Conservation (phyloP, 805 yeast genomes). For the Kodamaea jinghongensis region DNA sequence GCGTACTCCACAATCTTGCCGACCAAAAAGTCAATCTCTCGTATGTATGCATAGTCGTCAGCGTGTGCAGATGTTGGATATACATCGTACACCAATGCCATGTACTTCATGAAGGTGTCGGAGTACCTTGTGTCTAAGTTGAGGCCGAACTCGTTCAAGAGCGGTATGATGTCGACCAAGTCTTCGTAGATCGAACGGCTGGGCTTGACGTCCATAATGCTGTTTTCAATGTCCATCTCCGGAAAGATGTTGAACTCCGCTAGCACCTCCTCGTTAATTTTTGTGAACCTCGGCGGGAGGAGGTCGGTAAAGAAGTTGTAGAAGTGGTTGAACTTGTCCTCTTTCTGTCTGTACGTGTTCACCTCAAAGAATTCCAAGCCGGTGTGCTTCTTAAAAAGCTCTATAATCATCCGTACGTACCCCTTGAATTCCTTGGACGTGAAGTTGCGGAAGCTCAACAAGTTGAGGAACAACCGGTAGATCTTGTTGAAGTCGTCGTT, state of each 20-base stretch:
- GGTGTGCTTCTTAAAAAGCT: conserved; percentile 19
- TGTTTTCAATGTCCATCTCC: conserved; percentile 13
- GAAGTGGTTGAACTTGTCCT: conserved; percentile 16
- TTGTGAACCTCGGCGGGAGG: conserved; percentile 16
- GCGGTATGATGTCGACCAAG: conserved; percentile 21
- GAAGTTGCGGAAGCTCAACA: conserved; percentile 17
- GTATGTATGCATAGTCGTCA: conserved; percentile 24
- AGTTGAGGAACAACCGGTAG: conserved; percentile 22
- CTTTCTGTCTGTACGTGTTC: conserved; percentile 16
- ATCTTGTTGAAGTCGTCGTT: conserved; percentile 19
- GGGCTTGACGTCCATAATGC: neutral
- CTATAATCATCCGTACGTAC: conserved; percentile 21
- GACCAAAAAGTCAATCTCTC: conserved; percentile 17
- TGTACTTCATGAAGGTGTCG: conserved; percentile 20
- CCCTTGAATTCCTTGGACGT: conserved; percentile 12
- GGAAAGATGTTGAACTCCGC: conserved; percentile 18
- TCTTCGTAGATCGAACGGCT: conserved; percentile 7
- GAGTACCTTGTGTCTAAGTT: conserved; percentile 24
- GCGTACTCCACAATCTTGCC: conserved; percentile 29
- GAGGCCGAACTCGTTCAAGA: conserved; percentile 25
- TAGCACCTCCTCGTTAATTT: conserved; percentile 13
- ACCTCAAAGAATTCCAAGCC: conserved; percentile 19
- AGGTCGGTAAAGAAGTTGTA: conserved; percentile 20
- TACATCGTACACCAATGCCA: conserved; percentile 19
- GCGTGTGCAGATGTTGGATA: conserved; percentile 16